Base-by-base conservation (phyloP, 768 basidiomycete species). In the Lactarius indigo region DNA sequence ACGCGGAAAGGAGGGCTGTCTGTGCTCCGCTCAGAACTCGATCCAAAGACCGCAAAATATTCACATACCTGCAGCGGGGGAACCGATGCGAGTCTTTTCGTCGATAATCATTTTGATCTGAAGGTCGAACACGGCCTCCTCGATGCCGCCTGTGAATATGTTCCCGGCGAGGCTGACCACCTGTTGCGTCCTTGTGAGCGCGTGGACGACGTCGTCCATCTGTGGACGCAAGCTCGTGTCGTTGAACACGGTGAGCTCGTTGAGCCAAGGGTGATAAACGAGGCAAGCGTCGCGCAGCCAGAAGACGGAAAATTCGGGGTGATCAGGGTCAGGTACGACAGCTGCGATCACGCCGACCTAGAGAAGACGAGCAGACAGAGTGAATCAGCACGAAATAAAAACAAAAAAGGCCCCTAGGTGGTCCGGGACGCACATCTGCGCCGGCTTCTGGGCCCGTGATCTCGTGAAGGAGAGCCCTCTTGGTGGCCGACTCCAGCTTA, bases 81-180 rank as follows among this genome's bases (percentile, higher is more conserved):
- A 66, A 5, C 68, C 68, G 9, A 69, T 66, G 30, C 64, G 64
- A 63, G n/a, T n/a, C n/a, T n/a, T n/a, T n/a, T n/a, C n/a, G n/a
- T n/a, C n/a, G n/a, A n/a, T n/a, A 8, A 69, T 15, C 17, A 17
- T 62, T 28, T 62, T 39, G 33, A 69, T 30, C 2, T 63, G 35
- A 57, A 59, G 17, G 12, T 66, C 57, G 28, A 69, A 69, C 9
- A 66, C 64, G 3, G 68, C 59, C 61, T 69, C 68, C 20, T 20
- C 61, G 26, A 69, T 33, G 10, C 61, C 65, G 26, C 68, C 68
- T 6, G 68, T 69, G 52, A 66, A 69, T 20, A 69, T 17, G 20
- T 69, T 69, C 18, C 68, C 68, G 10, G 64, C 60, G 30, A 66
- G 61, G 41, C 65, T 66, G 56, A n/a, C n/a, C n/a, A n/a, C n/a